phyloP scores from a whole-genome alignment of 306 rosid species.

The Lathyrus oleraceus region DNA sequence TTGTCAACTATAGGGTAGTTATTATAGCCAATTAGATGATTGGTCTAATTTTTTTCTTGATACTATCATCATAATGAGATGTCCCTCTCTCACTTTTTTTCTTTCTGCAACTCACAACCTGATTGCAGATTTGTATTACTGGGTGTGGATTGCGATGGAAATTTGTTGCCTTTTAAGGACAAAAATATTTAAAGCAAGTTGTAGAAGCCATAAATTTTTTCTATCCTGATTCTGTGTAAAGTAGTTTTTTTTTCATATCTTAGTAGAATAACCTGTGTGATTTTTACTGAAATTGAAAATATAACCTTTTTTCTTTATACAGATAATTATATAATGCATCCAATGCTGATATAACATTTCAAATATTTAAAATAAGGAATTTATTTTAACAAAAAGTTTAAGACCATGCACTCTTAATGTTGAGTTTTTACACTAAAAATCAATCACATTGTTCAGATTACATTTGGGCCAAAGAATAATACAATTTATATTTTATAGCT shows the following conservation, averaged over 20 bases:
- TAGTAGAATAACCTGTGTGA: background rate
- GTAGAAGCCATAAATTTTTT: conserved; percentile 33
- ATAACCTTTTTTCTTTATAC: no score
- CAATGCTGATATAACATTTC: no score
- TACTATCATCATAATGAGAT: conserved; percentile 21
- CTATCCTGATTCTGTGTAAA: conserved; percentile 14
- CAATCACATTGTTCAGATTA: no score
- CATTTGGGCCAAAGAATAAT: no score
- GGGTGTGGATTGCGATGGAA: background rate
- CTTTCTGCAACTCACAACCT: conserved; percentile 29
- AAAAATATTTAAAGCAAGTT: conserved; percentile 23
- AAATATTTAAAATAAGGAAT: no score
- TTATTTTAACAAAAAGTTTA: no score
- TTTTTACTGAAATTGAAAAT: no score
- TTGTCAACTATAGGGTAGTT: conserved; percentile 6
- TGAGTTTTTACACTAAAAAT: no score
- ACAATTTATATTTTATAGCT: no score
- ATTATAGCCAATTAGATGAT: background rate
- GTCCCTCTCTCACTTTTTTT: conserved; percentile 36
- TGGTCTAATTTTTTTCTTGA: conserved; percentile 1
- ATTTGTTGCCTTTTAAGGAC: conserved; percentile 22
- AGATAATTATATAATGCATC: no score
- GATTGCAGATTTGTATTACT: conserved; percentile 33
- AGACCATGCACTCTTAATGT: no score
- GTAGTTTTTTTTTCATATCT: background rate